Base-by-base conservation (phyloP, 176 grass and related monocot genomes). In the Avena sativa region DNA sequence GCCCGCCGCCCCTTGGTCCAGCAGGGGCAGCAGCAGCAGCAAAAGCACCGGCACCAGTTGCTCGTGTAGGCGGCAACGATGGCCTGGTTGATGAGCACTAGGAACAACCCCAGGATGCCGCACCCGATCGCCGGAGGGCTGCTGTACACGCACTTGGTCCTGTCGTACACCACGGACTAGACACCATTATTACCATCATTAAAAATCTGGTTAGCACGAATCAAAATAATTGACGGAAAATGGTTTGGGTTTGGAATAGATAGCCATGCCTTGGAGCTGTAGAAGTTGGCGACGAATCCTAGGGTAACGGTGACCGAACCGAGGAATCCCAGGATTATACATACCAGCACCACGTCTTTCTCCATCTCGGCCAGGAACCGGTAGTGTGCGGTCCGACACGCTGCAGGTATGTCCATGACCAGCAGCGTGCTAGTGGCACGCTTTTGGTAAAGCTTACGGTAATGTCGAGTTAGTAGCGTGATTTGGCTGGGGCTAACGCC, bases 341-440 rank as follows among this genome's bases (percentile, higher is more conserved):
- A 74, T n/a, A 74, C 71, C 71, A 74, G 71, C 44, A 74, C 44
- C 12, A 46, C 71, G 44, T 74, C 71, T 50, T 50, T 74, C 71
- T 74, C 71, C 71, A 74, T 74, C 5, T 47, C 71, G 20, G 3
- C 61, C 61, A 28, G 21, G 43, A 44, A 44, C 32, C 32, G 3
- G 32, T 34, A 34, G 32, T 34, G 3, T 34, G 32, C 32, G 32
- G 32, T 34, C 32, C 32, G 32, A 34, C 32, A 34, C 32, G 32
- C 32, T 34, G 32, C 32, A 3, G 32, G 32, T 34, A 34, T 4
- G 32, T 34, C 32, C 32, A 0, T 34, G 32, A 34, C 32, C 32
- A 3, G 32, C 32, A 34, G 32, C 32, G 32, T 34, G 2, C 32
- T 34, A 34, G 32, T 34, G 32, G 32, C 3, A 3, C 32, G 2